Conservation (phyloP, 192 early-diverging fungal genomes). For the Kickxella alabastrina region DNA sequence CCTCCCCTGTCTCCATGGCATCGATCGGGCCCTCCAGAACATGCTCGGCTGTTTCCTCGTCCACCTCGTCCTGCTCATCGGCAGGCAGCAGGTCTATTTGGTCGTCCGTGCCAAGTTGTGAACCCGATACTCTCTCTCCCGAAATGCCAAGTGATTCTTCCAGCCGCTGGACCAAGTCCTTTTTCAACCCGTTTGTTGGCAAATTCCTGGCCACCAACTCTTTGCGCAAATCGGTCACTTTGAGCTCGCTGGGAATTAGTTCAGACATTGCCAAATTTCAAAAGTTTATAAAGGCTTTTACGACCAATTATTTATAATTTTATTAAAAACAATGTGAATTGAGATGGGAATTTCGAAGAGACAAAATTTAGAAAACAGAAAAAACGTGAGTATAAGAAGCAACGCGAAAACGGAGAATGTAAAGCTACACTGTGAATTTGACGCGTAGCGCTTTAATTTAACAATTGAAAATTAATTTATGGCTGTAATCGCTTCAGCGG, state of each 20-base stretch:
- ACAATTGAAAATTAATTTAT: too few species aligned
- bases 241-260: conserved; percentile 51
- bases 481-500: too few species aligned
- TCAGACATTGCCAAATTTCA: conserved; percentile 13
- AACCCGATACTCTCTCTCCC: neutral
- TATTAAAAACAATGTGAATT: neutral
- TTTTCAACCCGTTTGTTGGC: conserved; percentile 61
- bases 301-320: too few species aligned
- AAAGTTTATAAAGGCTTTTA: too few species aligned
- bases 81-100: conserved; percentile 26
- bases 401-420: neutral
- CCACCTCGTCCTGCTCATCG: conserved; percentile 8
- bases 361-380: neutral
- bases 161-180: conserved; percentile 60
- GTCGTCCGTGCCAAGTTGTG: conserved; percentile 11
- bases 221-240: conserved; percentile 60
- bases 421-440: too few species aligned
- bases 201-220: conserved; percentile 55
- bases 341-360: neutral
- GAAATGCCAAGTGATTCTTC: conserved; percentile 47
- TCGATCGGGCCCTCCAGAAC: neutral
- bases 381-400: neutral
- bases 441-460: too few species aligned
- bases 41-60: neutral
- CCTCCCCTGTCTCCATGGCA: neutral